These are phyloP conservation scores for Leccinum subtestaceum DNA, from an alignment of 768 basidiomycete species.

Conservation along the genomic window DNA sequence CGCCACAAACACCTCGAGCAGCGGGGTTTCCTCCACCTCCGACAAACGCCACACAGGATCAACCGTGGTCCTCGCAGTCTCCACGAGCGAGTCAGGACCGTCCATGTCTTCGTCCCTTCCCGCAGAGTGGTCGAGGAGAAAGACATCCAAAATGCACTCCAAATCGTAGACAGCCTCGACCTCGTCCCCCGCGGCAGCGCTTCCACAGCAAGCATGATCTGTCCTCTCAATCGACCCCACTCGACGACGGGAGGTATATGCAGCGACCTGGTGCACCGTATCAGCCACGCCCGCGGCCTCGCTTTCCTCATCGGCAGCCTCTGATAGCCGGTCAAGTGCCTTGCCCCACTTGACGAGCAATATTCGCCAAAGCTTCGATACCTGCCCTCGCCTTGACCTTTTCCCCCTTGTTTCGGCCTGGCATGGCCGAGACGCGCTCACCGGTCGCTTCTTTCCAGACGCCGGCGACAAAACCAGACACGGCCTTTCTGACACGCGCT, in stretches of 20 bases:
- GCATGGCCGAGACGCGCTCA: no score
- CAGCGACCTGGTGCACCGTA: conserved; percentile 26
- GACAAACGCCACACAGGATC: conserved; percentile 80
- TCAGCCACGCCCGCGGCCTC: conserved; percentile 42
- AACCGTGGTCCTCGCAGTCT: conserved; percentile 38
- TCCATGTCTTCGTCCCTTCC: conserved; percentile 43
- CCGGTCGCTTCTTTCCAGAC: no score
- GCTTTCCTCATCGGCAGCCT: conserved; percentile 42
- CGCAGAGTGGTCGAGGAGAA: conserved; percentile 88
- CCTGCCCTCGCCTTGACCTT: conserved; percentile 52
- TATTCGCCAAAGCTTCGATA: conserved; percentile 65
- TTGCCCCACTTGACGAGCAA: conserved; percentile 77
- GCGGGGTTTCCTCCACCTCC: conserved; percentile 81
- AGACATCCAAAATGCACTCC: conserved; percentile 75
- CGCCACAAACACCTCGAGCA: conserved; percentile 81
- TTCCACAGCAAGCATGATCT: conserved; percentile 80
- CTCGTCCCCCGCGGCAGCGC: conserved; percentile 73
- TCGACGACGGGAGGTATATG: conserved; percentile 42
- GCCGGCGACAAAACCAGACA: no score
- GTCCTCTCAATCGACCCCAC: conserved; percentile 47
- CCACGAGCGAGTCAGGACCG: conserved; percentile 24
- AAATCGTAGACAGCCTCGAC: conserved; percentile 74
- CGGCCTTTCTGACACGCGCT: no score
- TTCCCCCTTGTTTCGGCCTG: no score
- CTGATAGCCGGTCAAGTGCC: conserved; percentile 50